A percentile compares a stretch with the other conserved stretches of the same genome.
These are phyloP conservation scores for Talaromyces stipitatus DNA, from an alignment of 495 filamentous ascomycete species.

Conservation along the genomic window DNA sequence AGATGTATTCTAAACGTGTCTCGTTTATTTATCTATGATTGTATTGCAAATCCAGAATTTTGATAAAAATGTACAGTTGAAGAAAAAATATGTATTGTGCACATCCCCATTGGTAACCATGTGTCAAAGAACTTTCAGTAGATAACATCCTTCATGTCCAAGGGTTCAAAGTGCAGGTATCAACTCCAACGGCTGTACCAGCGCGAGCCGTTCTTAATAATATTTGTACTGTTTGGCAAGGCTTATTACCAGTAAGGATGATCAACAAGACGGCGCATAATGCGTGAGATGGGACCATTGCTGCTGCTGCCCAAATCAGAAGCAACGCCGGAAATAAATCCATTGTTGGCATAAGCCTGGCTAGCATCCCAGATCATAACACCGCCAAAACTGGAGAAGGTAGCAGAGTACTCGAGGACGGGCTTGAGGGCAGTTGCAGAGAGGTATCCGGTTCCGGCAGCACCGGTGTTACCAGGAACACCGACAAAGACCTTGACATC, in stretches of 20 bases:
- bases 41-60: neutral
- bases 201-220: neutral
- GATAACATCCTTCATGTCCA: neutral
- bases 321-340: slow-evolving; percentile 40
- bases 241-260: neutral
- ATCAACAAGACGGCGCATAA: neutral
- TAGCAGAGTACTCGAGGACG: slow-evolving; percentile 44
- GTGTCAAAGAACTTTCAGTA: neutral
- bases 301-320: slow-evolving; percentile 5
- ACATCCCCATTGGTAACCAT: no score
- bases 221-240: neutral
- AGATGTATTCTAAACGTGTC: no score
- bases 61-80: neutral
- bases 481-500: slow-evolving; percentile 60
- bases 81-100: neutral
- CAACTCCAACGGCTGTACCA: neutral
- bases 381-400: slow-evolving; percentile 56
- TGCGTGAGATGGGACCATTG: slow-evolving; percentile 10
- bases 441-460: slow-evolving; percentile 54
- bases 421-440: slow-evolving; percentile 31
- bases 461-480: slow-evolving; percentile 50
- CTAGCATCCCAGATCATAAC: slow-evolving; percentile 68
- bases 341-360: slow-evolving; percentile 51
- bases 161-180: neutral
- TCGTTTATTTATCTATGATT: neutral